phyloP scores from a whole-genome alignment of 805 yeast species.

The Candida qinlingensis region DNA sequence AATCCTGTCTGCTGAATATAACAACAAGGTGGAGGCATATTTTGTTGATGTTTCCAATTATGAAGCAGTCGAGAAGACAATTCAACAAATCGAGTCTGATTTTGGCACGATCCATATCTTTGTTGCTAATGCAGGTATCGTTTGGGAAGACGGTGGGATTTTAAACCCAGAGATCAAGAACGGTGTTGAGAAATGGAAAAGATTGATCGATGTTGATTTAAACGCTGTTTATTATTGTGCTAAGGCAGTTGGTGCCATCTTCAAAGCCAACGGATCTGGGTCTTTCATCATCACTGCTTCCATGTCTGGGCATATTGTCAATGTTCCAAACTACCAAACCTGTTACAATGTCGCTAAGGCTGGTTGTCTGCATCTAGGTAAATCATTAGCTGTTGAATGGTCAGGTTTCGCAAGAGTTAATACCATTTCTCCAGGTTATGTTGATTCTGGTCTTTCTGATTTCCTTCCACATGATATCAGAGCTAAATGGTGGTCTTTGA shows the following conservation, averaged over 20 bases:
- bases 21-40: conserved; percentile 55
- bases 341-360: conserved; percentile 52
- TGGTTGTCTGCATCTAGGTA: conserved; percentile 18
- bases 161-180: conserved; percentile 25
- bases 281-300: conserved; percentile 82
- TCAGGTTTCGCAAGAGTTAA: conserved; percentile 84
- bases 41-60: conserved; percentile 26
- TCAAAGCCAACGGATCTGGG: conserved; percentile 69
- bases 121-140: conserved; percentile 88
- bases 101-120: conserved; percentile 74
- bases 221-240: conserved; percentile 80
- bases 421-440: conserved; percentile 83
- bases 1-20: conserved; percentile 48
- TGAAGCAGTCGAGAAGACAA: conserved; percentile 21
- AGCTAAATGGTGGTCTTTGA: conserved; percentile 43
- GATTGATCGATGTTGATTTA: conserved; percentile 68
- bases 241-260: conserved; percentile 64
- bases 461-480: conserved; percentile 39
- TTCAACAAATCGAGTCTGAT: conserved; percentile 44
- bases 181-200: conserved; percentile 55
- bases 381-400: conserved; percentile 58
- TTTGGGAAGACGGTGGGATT: conserved; percentile 67
- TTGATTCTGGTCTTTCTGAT: conserved; percentile 61
- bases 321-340: conserved; percentile 83
- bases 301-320: conserved; percentile 84